Evolutionary conservation across 2,329 filamentous ascomycete genomes (phyloP).

Genomic region (Aspergillus niger): DNA sequence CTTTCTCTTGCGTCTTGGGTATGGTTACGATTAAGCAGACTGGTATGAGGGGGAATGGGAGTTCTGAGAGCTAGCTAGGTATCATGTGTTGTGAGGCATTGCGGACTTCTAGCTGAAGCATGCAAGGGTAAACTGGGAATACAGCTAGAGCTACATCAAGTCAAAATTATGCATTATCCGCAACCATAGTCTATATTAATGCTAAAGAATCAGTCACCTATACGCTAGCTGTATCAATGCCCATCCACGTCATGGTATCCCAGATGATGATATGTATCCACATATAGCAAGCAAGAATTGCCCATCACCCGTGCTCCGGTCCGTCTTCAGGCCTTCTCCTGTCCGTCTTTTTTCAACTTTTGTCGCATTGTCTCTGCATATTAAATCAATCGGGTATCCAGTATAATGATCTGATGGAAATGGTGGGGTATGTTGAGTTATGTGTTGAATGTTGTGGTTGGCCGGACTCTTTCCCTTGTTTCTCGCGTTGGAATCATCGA

Average conservation of each 20-base stretch:
- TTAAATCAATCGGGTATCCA: conserved; percentile 39
- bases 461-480: not conserved
- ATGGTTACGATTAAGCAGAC: too few relatives aligned
- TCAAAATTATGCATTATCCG: conserved; percentile 6
- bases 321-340: not conserved
- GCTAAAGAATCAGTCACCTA: conserved; percentile 1
- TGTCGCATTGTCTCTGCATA: conserved; percentile 3
- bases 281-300: not conserved
- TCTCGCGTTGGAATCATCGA: not conserved
- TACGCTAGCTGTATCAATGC: conserved; percentile 1
- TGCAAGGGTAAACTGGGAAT: too few relatives aligned
- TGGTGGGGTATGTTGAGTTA: not conserved
- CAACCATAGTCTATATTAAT: conserved; percentile 9
- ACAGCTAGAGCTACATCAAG: not conserved
- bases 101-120: not conserved
- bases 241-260: not conserved
- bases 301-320: not conserved
- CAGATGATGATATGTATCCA: conserved; percentile 1
- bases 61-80: too few relatives aligned
- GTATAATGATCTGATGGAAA: conserved; percentile 18
- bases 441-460: not conserved
- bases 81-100: too few relatives aligned
- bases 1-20: too few relatives aligned
- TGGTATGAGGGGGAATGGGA: too few relatives aligned
- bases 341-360: not conserved